Evolutionary conservation across 345 rosid genomes (phyloP).

Genomic region (Brassica rapa): DNA sequence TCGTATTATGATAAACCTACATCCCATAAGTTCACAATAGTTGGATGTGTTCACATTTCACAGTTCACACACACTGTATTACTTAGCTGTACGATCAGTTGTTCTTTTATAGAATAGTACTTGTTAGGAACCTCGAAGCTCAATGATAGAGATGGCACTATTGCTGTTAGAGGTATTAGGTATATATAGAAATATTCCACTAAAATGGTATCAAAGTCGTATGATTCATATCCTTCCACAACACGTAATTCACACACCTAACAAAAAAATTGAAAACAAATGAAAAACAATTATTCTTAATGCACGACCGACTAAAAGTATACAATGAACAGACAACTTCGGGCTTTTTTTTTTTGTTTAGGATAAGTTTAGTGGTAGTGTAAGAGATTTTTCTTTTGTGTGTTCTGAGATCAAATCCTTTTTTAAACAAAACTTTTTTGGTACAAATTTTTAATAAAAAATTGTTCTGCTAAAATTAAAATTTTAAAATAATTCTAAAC

Average conservation of each 20-base stretch:
- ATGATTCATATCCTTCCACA: constrained; percentile 4
- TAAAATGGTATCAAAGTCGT: not conserved
- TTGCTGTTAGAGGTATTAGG: constrained; percentile 9
- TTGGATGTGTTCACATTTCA: not conserved
- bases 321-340: not conserved
- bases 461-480: not conserved
- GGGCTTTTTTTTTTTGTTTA: not conserved
- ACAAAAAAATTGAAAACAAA: not conserved
- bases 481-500: not conserved
- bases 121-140: constrained; percentile 18
- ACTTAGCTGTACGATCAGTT: constrained; percentile 23
- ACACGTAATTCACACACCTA: constrained; percentile 13
- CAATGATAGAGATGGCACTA: constrained; percentile 27
- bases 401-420: not conserved
- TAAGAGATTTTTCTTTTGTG: not conserved
- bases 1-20: not conserved
- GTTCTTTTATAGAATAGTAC: constrained; percentile 23
- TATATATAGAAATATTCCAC: not conserved
- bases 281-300: constrained; percentile 18
- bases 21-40: not conserved
- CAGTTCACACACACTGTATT: constrained; percentile 3
- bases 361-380: not conserved
- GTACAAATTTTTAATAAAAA: not conserved
- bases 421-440: not conserved
- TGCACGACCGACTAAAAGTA: constrained; percentile 20